Evolutionary conservation across 129 eudicot species (phyloP).

Genomic region (Flaveria sonorensis): DNA sequence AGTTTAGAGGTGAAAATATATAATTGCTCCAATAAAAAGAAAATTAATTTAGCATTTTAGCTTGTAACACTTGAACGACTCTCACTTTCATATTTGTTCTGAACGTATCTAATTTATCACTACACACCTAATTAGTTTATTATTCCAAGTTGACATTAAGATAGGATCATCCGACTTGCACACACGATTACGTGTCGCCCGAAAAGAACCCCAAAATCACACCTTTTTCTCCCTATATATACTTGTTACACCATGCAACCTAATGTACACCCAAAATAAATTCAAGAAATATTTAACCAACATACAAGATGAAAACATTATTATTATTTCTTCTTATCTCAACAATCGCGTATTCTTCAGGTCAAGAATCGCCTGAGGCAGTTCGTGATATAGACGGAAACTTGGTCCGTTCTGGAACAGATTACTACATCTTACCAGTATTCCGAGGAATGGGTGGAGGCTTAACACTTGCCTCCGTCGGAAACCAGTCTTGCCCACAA

Average conservation of each 20-base stretch:
- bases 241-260: background rate
- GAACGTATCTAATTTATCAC: background rate
- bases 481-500: slow-evolving; percentile 9
- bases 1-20: too few relatives aligned
- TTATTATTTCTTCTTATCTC: background rate
- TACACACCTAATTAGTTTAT: background rate
- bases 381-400: background rate
- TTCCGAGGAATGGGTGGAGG: background rate
- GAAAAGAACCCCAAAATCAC: background rate
- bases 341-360: background rate
- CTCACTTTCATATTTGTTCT: background rate
- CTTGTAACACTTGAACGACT: background rate
- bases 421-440: slow-evolving; percentile 4
- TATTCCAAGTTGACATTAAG: background rate
- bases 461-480: background rate
- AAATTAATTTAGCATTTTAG: background rate
- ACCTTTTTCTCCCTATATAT: background rate
- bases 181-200: slow-evolving; percentile 1
- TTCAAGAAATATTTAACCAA: background rate
- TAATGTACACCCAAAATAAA: background rate
- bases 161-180: background rate
- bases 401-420: background rate
- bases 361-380: background rate
- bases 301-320: background rate
- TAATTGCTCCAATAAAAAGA: too few relatives aligned